These are phyloP conservation scores for Fomitopsis serialis DNA, from an alignment of 768 basidiomycete species.

Conservation along the genomic window DNA sequence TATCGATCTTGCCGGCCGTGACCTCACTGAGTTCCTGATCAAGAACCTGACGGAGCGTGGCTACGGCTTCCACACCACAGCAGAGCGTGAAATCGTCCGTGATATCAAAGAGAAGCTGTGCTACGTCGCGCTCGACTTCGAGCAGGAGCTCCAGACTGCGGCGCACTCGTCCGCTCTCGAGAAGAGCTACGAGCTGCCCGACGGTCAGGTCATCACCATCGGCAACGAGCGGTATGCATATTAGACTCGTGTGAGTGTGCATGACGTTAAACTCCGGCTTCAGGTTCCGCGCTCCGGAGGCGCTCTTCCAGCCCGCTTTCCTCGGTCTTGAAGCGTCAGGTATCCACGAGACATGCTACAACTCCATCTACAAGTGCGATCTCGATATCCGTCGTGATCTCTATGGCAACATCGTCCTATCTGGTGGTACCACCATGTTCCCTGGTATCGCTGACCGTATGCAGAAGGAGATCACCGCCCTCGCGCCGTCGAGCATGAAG, in stretches of 20 bases:
- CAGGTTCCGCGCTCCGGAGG: conserved; percentile 84
- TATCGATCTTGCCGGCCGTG: conserved; percentile 62
- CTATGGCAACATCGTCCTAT: conserved; percentile 56
- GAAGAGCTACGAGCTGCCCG: conserved; percentile 69
- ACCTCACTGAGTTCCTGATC: conserved; percentile 54
- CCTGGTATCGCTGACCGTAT: conserved; percentile 62
- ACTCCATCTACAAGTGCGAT: conserved; percentile 80
- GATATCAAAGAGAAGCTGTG: conserved; percentile 82
- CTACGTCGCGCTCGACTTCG: conserved; percentile 70
- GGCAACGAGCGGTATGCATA: conserved; percentile 72
- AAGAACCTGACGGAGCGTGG: conserved; percentile 56
- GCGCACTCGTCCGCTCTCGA: conserved; percentile 61
- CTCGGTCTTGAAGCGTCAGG: conserved; percentile 70
- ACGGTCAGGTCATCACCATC: conserved; percentile 68
- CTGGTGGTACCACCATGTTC: conserved; percentile 61
- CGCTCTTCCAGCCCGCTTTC: conserved; percentile 90
- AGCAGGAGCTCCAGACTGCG: conserved; percentile 68
- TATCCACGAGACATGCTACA: conserved; percentile 85
- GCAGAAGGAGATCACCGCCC: conserved; percentile 66
- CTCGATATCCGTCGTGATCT: conserved; percentile 51
- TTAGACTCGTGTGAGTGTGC: neutral
- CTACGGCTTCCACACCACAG: conserved; percentile 59
- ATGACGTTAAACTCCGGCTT: conserved; percentile 28
- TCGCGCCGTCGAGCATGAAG: conserved; percentile 67
- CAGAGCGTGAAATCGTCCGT: conserved; percentile 56